These are phyloP conservation scores for Elsinoe arachidis DNA, from an alignment of 2,329 filamentous ascomycete genomes.

Conservation along the genomic window DNA sequence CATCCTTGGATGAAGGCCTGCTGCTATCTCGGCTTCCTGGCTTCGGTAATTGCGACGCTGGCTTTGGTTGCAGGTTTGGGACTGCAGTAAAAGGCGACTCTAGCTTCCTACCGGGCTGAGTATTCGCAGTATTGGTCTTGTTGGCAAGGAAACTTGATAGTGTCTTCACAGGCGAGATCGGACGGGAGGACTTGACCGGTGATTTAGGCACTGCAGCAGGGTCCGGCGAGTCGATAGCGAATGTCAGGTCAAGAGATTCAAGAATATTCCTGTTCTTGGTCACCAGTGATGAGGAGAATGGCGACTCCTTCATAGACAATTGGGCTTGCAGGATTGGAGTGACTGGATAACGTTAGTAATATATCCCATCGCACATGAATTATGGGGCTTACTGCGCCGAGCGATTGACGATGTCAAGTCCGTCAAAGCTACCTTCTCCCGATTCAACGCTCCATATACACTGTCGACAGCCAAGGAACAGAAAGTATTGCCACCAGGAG, in stretches of 20 bases:
- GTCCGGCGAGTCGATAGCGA: constrained; percentile 24
- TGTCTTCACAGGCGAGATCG: constrained; percentile 82
- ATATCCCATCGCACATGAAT: background rate
- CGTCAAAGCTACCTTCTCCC: constrained; percentile 62
- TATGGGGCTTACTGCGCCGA: constrained; percentile 54
- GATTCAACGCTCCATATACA: constrained; percentile 60
- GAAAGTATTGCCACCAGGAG: constrained; percentile 43
- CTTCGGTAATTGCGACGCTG: constrained; percentile 17
- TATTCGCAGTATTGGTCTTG: constrained; percentile 34
- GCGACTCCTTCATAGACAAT: constrained; percentile 57
- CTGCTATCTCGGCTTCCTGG: constrained; percentile 28
- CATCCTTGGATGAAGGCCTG: constrained; percentile 26
- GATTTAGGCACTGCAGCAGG: constrained; percentile 21
- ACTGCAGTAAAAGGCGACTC: constrained; percentile 7
- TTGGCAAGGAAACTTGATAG: constrained; percentile 68
- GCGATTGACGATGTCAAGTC: constrained; percentile 68
- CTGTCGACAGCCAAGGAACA: constrained; percentile 54
- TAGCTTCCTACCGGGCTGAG: constrained; percentile 20
- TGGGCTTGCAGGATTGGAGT: constrained; percentile 64
- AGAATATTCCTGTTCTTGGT: constrained; percentile 72
- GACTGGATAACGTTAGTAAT: constrained; percentile 44
- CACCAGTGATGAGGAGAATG: constrained; percentile 59
- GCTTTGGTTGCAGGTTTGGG: constrained; percentile 21
- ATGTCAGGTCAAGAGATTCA: constrained; percentile 52
- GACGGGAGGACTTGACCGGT: constrained; percentile 45